A percentile compares a stretch with the other conserved stretches of the same genome.
phyloP scores from a whole-genome alignment of 2,329 filamentous ascomycete genomes.

The Neopestalotiopsis sp. region DNA sequence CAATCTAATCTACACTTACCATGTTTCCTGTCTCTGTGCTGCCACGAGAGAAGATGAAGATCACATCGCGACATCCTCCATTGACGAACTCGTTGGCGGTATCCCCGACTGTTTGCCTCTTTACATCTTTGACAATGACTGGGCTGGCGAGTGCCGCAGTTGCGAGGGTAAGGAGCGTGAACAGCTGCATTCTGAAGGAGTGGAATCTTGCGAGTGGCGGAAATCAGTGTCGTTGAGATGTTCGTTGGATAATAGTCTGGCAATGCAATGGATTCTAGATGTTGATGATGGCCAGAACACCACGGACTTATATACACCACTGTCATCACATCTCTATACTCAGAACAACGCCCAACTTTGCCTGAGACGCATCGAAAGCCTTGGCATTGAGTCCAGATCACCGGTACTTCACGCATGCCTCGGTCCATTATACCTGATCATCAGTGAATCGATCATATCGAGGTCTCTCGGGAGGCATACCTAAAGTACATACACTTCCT shows the following conservation, averaged over 20 bases:
- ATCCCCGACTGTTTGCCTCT: not conserved
- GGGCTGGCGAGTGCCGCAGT: conserved; percentile 8
- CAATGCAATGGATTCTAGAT: not conserved
- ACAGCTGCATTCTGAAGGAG: conserved; percentile 10
- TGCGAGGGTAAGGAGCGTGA: not conserved
- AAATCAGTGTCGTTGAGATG: not conserved
- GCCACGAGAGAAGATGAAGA: conserved; percentile 32
- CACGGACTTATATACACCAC: not conserved
- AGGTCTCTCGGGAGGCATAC: not conserved
- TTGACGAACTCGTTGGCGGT: conserved; percentile 41
- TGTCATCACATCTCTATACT: not conserved
- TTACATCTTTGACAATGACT: not conserved
- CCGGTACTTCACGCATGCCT: not conserved
- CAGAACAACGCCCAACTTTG: not conserved
- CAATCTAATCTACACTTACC: not conserved
- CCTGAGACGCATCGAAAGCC: not conserved
- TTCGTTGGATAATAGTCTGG: not conserved
- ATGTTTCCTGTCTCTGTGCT: conserved; percentile 17
- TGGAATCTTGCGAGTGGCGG: not conserved
- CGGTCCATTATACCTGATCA: not conserved
- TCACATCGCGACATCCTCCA: conserved; percentile 41
- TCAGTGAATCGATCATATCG: not conserved
- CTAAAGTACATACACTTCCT: not conserved
- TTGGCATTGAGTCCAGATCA: not conserved
- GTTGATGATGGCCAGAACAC: not conserved